Base-by-base conservation (phyloP, 768 basidiomycete genomes). In the Panaeolus papilionaceus region DNA sequence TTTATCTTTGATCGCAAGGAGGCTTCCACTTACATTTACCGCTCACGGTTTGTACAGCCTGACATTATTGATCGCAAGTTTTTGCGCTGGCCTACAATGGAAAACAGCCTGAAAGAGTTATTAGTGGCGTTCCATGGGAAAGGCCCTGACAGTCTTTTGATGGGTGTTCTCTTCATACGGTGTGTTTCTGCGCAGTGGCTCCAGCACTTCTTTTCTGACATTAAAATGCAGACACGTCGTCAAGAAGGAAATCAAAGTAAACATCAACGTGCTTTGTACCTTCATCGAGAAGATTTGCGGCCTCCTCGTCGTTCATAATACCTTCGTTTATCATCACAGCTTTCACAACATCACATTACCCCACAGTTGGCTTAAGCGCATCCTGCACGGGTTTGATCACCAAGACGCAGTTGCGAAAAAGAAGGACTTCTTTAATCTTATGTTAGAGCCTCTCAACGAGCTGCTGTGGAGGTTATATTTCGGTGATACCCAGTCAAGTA, bases 341-440 rank as follows among this genome's bases (percentile, higher is more conserved):
- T 73, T 88, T 0, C 84, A 89, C 71, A 78, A 80, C 16, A 69
- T 87, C 33, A 82, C 83, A 4, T 79, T 91, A 39, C 89, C 89
- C 0, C 81, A 81, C 2, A 84, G 81, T 63, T 91, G 88, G 88
- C 71, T 88, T 20, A 39, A 77, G 16, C 66, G 68, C 18, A 63
- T 74, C 64, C 67, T 77, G 11, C 4, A 37, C 14, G 49, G 49
- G 33, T 64, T 73, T 23, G 63, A 71, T 33, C 45, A 66, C 5
- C n/a, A 33, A 18, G 70, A 68, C 14, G 69, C 69, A 10, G 26
- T 38, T 38, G 38, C 44, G 16, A 68, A 71, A 40, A 42, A 67
- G 18, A 38, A 26, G 7, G 38, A 20, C n/a, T 18, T 42, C 23
- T 73, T 67, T 62, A 62, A 64, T 64, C 16, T 44, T 10, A 33